Base-by-base conservation (phyloP, 164 flowering plant species). In the Liriodendron chinense region DNA sequence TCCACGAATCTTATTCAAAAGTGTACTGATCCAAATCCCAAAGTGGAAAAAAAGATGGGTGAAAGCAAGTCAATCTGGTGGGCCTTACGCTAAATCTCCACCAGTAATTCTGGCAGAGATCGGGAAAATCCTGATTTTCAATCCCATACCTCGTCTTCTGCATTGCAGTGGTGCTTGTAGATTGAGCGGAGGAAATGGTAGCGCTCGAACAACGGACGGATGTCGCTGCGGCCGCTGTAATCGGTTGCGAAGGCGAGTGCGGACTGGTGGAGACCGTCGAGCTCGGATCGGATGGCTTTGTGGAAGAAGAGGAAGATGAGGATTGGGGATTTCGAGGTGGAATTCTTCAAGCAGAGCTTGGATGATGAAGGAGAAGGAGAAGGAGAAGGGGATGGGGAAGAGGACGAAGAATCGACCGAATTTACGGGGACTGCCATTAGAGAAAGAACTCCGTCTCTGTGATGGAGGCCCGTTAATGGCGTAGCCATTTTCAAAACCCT, bases 91-190 rank as follows among this genome's bases (percentile, higher is more conserved):
- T 53, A 10, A 53, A 53, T 53, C 18, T 53, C 59, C 59, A 53
- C 59, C 59, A 53, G 0, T 13, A 16, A 34, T 2, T 34, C 43
- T 34, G 43, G 43, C 43, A 34, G 5, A 34, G 43, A 34, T 34
- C 43, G 43, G 43, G 43, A 34, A 34, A 34, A 34, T 34, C 43
- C 43, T 34, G 43, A 34, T 34, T 34, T 34, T 34, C 43, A 34
- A 34, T 34, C 43, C 59, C 18, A 43, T 14, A 92, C 98, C 98
- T 92, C 97, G 72, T 94, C 97, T 78, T 95, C 97, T 5, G 98
- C 97, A 85, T 89, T 86, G 83, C 90, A 90, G 81, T 95, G 98
- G 74, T 93, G 94, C 83, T 85, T 87, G 65, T 95, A 95, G 62
- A 95, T 87, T 9, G 84, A 64, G 9, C 97, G 84, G 43, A 95